Conservation (phyloP, 495 filamentous ascomycete genomes). For the Neurospora sp. region DNA sequence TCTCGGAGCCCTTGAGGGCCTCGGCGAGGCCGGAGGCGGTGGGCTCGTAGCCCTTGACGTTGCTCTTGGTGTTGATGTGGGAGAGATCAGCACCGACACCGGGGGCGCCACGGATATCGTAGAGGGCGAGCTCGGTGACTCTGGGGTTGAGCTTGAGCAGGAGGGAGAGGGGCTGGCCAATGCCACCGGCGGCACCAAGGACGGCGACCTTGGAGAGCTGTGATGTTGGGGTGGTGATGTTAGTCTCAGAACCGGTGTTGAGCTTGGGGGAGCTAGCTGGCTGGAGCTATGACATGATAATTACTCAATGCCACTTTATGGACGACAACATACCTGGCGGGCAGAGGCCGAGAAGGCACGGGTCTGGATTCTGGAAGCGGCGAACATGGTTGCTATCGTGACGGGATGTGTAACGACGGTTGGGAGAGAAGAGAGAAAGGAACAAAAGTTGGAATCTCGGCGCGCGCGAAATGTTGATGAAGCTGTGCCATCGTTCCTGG, state of each 20-base stretch:
- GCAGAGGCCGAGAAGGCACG: slow-evolving; percentile 91
- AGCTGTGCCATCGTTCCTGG: not conserved
- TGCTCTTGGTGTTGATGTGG: slow-evolving; percentile 98
- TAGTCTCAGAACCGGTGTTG: not conserved
- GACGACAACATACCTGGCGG: slow-evolving; percentile 55
- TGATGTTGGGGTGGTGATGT: not conserved
- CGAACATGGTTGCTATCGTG: slow-evolving; percentile 50
- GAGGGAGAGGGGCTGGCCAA: slow-evolving; percentile 94
- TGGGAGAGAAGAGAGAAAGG: not conserved
- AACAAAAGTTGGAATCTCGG: not conserved
- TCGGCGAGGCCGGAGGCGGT: slow-evolving; percentile 62
- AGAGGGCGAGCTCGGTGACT: slow-evolving; percentile 83
- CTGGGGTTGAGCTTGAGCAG: slow-evolving; percentile 96
- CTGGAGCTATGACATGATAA: slow-evolving; percentile 4
- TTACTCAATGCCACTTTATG: not conserved
- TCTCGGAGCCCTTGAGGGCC: slow-evolving; percentile 74
- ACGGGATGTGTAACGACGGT: not conserved
- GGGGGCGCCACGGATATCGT: slow-evolving; percentile 91
- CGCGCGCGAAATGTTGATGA: not conserved
- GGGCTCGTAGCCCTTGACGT: slow-evolving; percentile 78
- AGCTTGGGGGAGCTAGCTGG: not conserved
- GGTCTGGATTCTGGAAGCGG: slow-evolving; percentile 69
- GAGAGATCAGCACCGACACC: slow-evolving; percentile 96
- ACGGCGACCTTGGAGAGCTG: slow-evolving; percentile 58
- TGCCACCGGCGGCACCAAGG: slow-evolving; percentile 91